These are phyloP conservation scores for Uronychia binucleata DNA, from an alignment of 73 alveolate species.

Conservation along the genomic window DNA sequence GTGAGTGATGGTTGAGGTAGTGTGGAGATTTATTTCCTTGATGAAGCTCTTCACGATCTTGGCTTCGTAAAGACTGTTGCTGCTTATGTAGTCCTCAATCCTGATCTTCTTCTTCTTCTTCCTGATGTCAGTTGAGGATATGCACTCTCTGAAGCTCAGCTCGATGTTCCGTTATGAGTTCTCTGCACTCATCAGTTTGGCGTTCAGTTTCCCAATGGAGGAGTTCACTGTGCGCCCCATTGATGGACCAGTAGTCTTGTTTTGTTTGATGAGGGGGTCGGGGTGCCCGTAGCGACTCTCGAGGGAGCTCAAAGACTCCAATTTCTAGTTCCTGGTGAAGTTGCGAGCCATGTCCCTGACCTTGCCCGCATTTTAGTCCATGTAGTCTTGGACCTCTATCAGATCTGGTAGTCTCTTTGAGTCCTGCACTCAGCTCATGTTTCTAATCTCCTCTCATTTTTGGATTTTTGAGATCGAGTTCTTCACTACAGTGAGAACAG, in stretches of 20 bases:
- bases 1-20: too few species aligned
- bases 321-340: neutral
- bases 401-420: neutral
- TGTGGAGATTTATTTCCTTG: too few species aligned
- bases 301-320: neutral
- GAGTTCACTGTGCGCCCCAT: neutral
- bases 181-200: neutral
- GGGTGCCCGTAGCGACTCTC: neutral
- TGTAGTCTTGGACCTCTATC: neutral
- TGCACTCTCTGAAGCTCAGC: neutral
- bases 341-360: neutral
- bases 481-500: neutral
- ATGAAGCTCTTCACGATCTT: neutral
- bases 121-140: neutral
- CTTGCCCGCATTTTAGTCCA: neutral
- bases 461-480: neutral
- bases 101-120: neutral
- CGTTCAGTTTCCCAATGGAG: neutral
- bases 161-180: neutral
- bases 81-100: neutral
- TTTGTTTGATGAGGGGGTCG: too few species aligned
- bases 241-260: too few species aligned
- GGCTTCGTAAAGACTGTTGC: neutral
- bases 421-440: neutral
- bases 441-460: neutral